Evolutionary conservation across 2,329 filamentous ascomycete genomes (phyloP).

Genomic region (Hortaea werneckii): DNA sequence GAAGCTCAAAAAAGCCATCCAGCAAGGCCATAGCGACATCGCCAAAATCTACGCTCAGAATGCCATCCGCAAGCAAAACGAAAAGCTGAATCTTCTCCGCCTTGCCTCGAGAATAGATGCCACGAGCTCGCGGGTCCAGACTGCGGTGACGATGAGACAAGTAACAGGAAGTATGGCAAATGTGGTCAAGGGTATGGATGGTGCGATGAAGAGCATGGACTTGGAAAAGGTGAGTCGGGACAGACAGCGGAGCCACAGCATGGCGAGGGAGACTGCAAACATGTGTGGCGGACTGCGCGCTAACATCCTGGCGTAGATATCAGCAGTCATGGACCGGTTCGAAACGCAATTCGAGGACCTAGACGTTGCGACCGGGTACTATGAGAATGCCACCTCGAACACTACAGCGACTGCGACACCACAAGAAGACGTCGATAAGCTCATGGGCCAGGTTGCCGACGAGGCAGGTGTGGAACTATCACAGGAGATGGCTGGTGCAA

Average conservation of each 20-base stretch:
- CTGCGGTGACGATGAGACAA: conserved; percentile 52
- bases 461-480: conserved; percentile 77
- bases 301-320: conserved; percentile 37
- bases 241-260: too few relatives aligned
- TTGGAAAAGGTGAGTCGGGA: conserved; percentile 44
- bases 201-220: conserved; percentile 55
- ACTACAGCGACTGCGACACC: conserved; percentile 64
- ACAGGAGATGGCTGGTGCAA: conserved; percentile 57
- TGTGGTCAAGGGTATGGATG: conserved; percentile 52
- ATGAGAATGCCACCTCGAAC: conserved; percentile 74
- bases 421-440: conserved; percentile 76
- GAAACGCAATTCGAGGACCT: conserved; percentile 47
- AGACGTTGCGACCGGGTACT: conserved; percentile 53
- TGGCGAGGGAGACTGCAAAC: not conserved
- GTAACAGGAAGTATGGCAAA: conserved; percentile 53
- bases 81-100: conserved; percentile 49
- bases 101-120: conserved; percentile 50
- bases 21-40: conserved; percentile 48
- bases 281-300: not conserved
- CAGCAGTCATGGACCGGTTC: conserved; percentile 56
- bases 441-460: conserved; percentile 78
- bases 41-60: conserved; percentile 55
- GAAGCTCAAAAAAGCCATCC: conserved; percentile 54
- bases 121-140: conserved; percentile 50
- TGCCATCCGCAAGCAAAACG: conserved; percentile 53